These are phyloP conservation scores for Hirschioporus abietinus DNA, from an alignment of 768 basidiomycete genomes.

Conservation along the genomic window DNA sequence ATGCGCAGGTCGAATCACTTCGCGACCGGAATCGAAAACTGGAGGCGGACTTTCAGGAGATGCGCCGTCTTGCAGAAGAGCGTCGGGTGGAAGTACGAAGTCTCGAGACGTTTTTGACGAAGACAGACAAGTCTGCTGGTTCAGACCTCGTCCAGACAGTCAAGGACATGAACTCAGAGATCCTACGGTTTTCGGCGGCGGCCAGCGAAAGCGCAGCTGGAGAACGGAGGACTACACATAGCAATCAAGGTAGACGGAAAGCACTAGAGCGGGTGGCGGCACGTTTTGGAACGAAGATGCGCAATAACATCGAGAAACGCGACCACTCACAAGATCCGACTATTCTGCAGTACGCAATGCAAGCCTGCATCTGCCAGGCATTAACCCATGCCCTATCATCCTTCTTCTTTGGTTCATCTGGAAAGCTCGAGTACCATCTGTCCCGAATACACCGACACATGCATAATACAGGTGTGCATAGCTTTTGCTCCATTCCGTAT, in stretches of 20 bases:
- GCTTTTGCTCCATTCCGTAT: conserved; percentile 10
- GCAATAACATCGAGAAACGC: conserved; percentile 20
- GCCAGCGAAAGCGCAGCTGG: conserved; percentile 66
- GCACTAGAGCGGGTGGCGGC: conserved; percentile 1
- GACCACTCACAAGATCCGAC: conserved; percentile 75
- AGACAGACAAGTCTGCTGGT: conserved; percentile 70
- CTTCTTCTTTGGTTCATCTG: conserved; percentile 71
- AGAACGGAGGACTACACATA: conserved; percentile 14
- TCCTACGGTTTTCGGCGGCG: conserved; percentile 73
- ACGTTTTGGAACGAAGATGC: conserved; percentile 1
- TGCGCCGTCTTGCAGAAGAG: conserved; percentile 33
- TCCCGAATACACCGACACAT: conserved; percentile 58
- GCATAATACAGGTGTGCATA: conserved; percentile 42
- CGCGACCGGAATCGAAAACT: not conserved
- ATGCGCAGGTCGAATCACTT: not conserved
- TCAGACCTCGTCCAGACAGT: conserved; percentile 75
- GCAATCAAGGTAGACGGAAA: not conserved
- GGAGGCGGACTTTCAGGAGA: not conserved
- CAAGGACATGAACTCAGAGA: conserved; percentile 75
- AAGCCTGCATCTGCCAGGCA: conserved; percentile 43
- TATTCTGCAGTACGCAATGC: conserved; percentile 69
- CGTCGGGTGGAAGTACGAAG: conserved; percentile 52
- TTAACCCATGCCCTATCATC: conserved; percentile 59
- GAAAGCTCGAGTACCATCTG: conserved; percentile 62
- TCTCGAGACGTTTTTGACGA: conserved; percentile 64